These are phyloP conservation scores for Micromonas commoda DNA, from an alignment of 139 green algal species.

Conservation along the genomic window DNA sequence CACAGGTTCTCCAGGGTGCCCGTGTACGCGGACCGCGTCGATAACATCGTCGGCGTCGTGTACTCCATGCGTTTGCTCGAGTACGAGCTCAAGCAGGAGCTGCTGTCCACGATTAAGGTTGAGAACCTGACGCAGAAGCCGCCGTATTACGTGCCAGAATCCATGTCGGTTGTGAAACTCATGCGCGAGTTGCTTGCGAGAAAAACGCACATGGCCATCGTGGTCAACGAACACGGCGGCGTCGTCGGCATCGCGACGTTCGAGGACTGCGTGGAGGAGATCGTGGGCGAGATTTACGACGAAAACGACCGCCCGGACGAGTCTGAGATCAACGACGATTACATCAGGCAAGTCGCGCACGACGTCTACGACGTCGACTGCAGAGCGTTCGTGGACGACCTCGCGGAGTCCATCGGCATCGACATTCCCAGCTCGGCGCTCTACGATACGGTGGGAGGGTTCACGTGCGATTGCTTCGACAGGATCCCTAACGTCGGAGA, in stretches of 20 bases:
- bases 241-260: constrained; percentile 35
- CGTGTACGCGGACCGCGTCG: constrained; percentile 42
- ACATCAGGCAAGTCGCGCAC: not conserved
- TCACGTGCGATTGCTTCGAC: constrained; percentile 41
- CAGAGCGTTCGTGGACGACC: not conserved
- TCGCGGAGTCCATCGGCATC: not conserved
- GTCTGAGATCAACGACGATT: not conserved
- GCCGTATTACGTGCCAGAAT: constrained; percentile 47
- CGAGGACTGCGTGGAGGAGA: constrained; percentile 51
- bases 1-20: constrained; percentile 40
- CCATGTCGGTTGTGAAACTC: constrained; percentile 44
- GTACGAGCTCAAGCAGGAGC: constrained; percentile 26
- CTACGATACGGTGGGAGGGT: constrained; percentile 48
- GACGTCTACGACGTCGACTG: constrained; percentile 2
- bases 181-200: constrained; percentile 44
- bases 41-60: constrained; percentile 51
- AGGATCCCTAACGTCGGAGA: constrained; percentile 39
- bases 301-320: constrained; percentile 47
- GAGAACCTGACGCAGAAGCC: constrained; percentile 27
- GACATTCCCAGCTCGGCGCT: constrained; percentile 10
- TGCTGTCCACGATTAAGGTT: constrained; percentile 37
- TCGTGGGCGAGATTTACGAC: constrained; percentile 53
- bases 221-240: constrained; percentile 51
- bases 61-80: constrained; percentile 44
- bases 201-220: constrained; percentile 51